Evolutionary conservation across 371 early-diverging fungal genomes (phyloP), one percentile per base, ranked within the genome.

Genomic region (Circinella minor): DNA sequence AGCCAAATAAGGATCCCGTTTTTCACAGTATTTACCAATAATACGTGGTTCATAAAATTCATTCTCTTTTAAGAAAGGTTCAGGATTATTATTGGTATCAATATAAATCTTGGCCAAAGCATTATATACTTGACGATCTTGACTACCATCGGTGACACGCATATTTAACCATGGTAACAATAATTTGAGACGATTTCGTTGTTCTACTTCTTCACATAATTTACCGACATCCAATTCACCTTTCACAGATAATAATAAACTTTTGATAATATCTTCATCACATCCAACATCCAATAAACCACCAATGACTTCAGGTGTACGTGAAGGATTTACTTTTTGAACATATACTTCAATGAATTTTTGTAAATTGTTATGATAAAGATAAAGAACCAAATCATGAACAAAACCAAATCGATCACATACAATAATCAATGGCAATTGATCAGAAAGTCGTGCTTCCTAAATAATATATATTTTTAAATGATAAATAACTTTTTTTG

Each of bases 81-180:
- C 98, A 18, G 99, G 94, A 71, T 98, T 96, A 81, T 95, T 95
- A 90, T 99, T 99, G 79, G 94, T 96, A 81, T 98, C 99, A 74
- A 99, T 98, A 79, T 97, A 98, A 66, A 99, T 97, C 90, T 98
- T 99, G 74, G 98, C 99, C 60, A 99, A 82, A 10, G 98, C 98
- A 74, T 98, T 99, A 87, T 94, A 97, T 3, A 99, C 92, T 61
- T 91, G 92, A 9, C 90, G 81, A 71, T 98, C 98, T 68, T 88
- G 87, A 74, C 91, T 90, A 11, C 95, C 96, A 68, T 95, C 94
- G 75, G 92, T 91, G 55, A 94, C 89, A 78, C 91, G 90, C 77
- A 84, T 84, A 78, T 98, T 96, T 46, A 98, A 85, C 94, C 94
- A 98, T 48, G 96, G 97, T 61, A 96, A 84, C 39, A 97, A 81